A percentile compares a stretch with the other conserved stretches of the same genome.
phyloP scores from a whole-genome alignment of 768 basidiomycete genomes.

The Cystobasidium onofrii region DNA sequence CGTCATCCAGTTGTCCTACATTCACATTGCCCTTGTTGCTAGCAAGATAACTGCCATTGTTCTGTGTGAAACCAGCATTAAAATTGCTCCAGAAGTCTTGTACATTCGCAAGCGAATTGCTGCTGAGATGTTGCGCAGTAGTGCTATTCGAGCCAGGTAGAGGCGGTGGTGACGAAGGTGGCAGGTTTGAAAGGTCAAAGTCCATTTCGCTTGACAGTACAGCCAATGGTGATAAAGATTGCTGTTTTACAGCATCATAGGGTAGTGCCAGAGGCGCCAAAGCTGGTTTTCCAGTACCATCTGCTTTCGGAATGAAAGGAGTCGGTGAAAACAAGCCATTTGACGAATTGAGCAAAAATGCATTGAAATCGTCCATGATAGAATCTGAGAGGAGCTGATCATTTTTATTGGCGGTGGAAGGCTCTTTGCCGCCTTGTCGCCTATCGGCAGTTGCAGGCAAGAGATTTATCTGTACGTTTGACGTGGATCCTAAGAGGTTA shows the following conservation, averaged over 20 bases:
- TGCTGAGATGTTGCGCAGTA: not conserved
- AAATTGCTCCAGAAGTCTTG: not conserved
- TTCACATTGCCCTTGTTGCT: not conserved
- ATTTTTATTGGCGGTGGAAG: not conserved
- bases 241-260: not conserved
- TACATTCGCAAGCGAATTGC: not conserved
- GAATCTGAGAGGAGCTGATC: slow-evolving; percentile 9
- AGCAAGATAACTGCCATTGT: not conserved
- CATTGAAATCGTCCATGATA: slow-evolving; percentile 14
- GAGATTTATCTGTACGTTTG: slow-evolving; percentile 14
- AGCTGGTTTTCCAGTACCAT: not conserved
- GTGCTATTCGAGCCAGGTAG: not conserved
- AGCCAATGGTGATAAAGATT: not conserved
- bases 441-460: slow-evolving; percentile 14
- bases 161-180: slow-evolving; percentile 23
- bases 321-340: slow-evolving; percentile 15
- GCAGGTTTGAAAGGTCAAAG: slow-evolving; percentile 22
- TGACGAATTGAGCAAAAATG: slow-evolving; percentile 12
- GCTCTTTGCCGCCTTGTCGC: not conserved
- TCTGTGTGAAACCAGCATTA: not conserved
- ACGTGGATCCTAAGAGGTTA: not conserved
- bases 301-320: not conserved
- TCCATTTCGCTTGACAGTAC: slow-evolving; percentile 2
- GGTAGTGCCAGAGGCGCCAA: not conserved
- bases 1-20: not conserved